Percentiles rank a stretch among this genome's conserved stretches.
phyloP scores from a whole-genome alignment of 345 rosid genomes.

The Euphorbia tirucalli region DNA sequence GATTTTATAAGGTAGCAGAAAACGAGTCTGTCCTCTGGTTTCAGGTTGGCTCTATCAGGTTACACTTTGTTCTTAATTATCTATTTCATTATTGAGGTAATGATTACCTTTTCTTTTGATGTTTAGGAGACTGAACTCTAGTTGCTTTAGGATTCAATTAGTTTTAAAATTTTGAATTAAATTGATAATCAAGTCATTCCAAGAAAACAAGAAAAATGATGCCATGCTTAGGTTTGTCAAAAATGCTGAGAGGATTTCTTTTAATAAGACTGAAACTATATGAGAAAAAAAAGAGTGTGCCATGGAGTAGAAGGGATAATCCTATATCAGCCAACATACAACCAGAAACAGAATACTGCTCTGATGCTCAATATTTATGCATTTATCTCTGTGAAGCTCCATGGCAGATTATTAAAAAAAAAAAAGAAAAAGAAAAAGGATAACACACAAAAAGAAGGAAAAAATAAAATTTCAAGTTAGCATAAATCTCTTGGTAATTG shows the following conservation, averaged over 20 bases:
- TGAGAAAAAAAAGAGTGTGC: not conserved
- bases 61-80: slow-evolving; percentile 52
- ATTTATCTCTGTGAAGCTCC: not conserved
- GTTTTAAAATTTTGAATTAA: not conserved
- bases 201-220: not conserved
- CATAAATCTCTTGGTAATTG: not conserved
- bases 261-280: not conserved
- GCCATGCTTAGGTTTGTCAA: not conserved
- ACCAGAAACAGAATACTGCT: not conserved
- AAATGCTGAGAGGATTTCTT: not conserved
- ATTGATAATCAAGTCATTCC: not conserved
- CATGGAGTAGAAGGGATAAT: not conserved
- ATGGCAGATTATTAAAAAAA: too few species aligned
- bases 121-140: not conserved
- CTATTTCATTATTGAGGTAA: slow-evolving; percentile 7
- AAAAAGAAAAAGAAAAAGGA: too few species aligned
- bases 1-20: slow-evolving; percentile 78
- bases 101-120: not conserved
- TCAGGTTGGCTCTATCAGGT: slow-evolving; percentile 99
- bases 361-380: not conserved
- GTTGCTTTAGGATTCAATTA: not conserved
- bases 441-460: too few species aligned
- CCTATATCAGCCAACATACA: not conserved
- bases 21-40: slow-evolving; percentile 81
- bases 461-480: not conserved